phyloP scores from a whole-genome alignment of 2,329 filamentous ascomycete species.

The Apiospora sp. region DNA sequence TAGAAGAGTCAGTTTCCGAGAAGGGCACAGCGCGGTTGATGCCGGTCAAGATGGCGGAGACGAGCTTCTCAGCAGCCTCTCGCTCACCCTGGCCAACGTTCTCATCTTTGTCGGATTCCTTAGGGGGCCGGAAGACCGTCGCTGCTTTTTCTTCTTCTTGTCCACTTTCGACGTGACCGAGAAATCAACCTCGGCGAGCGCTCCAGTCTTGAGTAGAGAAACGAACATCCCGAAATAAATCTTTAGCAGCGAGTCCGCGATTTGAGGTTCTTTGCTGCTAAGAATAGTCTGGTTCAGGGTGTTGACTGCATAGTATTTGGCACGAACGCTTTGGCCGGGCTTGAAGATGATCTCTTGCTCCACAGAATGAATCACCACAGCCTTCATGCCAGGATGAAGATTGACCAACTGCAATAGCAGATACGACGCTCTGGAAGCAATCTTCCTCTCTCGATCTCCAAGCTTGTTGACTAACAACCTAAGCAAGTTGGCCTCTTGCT shows the following conservation, averaged over 20 bases:
- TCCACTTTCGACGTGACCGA: slow-evolving; percentile 46
- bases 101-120: slow-evolving; percentile 46
- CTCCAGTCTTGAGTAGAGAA: slow-evolving; percentile 73
- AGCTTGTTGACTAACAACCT: slow-evolving; percentile 95
- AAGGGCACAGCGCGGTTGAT: slow-evolving; percentile 97
- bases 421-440: slow-evolving; percentile 92
- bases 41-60: slow-evolving; percentile 89
- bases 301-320: slow-evolving; percentile 95
- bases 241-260: slow-evolving; percentile 82
- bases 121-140: slow-evolving; percentile 29
- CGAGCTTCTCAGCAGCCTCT: slow-evolving; percentile 87
- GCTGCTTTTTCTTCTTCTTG: slow-evolving; percentile 62
- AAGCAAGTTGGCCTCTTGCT: slow-evolving; percentile 94
- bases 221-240: slow-evolving; percentile 95
- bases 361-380: slow-evolving; percentile 81
- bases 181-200: slow-evolving; percentile 50
- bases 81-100: slow-evolving; percentile 54
- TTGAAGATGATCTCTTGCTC: slow-evolving; percentile 89
- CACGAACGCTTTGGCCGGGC: slow-evolving; percentile 84
- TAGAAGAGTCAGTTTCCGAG: slow-evolving; percentile 78
- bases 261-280: slow-evolving; percentile 80
- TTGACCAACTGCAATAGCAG: slow-evolving; percentile 90
- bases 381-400: slow-evolving; percentile 92
- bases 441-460: slow-evolving; percentile 93
- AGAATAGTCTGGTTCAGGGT: slow-evolving; percentile 97